A percentile compares a stretch with the other conserved stretches of the same genome.
Conservation (phyloP, 306 rosid genomes). For the Rosa persica region DNA sequence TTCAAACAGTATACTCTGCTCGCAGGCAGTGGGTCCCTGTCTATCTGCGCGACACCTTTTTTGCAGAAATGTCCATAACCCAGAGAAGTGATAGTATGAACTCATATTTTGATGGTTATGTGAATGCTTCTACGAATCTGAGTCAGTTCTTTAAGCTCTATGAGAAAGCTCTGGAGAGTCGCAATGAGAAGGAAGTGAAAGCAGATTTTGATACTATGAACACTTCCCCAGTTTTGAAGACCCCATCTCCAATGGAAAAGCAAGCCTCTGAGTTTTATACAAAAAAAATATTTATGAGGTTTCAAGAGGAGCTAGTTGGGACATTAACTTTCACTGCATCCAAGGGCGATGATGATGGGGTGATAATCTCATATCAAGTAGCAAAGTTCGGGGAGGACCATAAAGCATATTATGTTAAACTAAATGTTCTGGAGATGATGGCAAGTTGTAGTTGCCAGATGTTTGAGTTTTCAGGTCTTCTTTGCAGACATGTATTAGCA, state of each 20-base stretch:
- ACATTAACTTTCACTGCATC: conserved; percentile 90
- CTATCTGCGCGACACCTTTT: conserved; percentile 85
- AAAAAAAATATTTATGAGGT: conserved; percentile 75
- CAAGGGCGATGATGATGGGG: conserved; percentile 84
- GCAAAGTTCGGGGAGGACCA: conserved; percentile 96
- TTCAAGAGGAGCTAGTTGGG: conserved; percentile 97
- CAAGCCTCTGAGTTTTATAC: conserved; percentile 94
- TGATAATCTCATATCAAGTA: conserved; percentile 75
- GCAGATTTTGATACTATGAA: conserved; percentile 97
- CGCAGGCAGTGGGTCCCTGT: conserved; percentile 97
- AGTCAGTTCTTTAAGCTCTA: conserved; percentile 92
- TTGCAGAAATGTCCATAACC: conserved; percentile 97
- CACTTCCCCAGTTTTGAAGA: conserved; percentile 66
- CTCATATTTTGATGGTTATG: conserved; percentile 97
- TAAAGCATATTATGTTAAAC: conserved; percentile 65
- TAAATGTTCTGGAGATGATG: conserved; percentile 91
- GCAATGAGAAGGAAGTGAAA: conserved; percentile 96
- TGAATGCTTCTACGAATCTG: conserved; percentile 94
- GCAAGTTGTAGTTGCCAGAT: conserved; percentile 93
- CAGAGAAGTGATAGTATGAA: conserved; percentile 99
- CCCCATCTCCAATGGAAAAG: conserved; percentile 99
- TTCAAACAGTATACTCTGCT: conserved; percentile 72
- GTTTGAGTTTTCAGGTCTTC: conserved; percentile 99
- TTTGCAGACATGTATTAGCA: conserved; percentile 93
- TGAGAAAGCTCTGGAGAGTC: conserved; percentile 97